phyloP scores from a whole-genome alignment of 192 early-diverging fungal genomes.

The Coemansia brasiliensis region DNA sequence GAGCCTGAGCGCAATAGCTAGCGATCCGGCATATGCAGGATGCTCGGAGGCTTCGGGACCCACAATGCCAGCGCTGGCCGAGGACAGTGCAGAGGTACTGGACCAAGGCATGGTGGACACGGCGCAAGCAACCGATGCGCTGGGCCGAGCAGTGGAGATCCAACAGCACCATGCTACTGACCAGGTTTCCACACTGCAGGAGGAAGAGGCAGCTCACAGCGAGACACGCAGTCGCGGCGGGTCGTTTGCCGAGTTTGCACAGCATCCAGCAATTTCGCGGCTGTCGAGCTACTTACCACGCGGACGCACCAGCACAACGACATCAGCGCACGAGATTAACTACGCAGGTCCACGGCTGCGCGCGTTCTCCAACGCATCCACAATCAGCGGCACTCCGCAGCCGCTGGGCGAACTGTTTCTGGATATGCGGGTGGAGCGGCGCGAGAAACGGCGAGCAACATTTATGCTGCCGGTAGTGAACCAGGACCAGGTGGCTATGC shows the following conservation, averaged over 20 bases:
- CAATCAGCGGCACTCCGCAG: constrained; percentile 37
- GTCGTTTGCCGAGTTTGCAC: constrained; percentile 14
- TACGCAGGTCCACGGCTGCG: constrained; percentile 41
- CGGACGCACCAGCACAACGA: constrained; percentile 31
- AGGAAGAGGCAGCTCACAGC: neutral
- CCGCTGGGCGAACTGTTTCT: constrained; percentile 55
- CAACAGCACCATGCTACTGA: constrained; percentile 18
- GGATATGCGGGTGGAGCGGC: constrained; percentile 46
- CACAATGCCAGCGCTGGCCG: constrained; percentile 13
- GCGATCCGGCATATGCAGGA: constrained; percentile 33
- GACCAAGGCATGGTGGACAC: constrained; percentile 20
- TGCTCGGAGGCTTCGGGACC: constrained; percentile 10
- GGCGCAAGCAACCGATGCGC: constrained; percentile 29
- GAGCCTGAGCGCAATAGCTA: constrained; percentile 15
- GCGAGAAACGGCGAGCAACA: constrained; percentile 45
- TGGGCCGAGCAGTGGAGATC: constrained; percentile 31
- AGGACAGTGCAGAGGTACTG: constrained; percentile 13
- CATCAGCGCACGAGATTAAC: constrained; percentile 41
- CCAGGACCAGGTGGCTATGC: constrained; percentile 52
- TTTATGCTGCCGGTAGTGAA: constrained; percentile 48
- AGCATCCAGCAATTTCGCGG: constrained; percentile 30
- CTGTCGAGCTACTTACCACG: constrained; percentile 47
- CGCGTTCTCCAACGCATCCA: constrained; percentile 46
- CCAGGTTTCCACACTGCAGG: neutral
- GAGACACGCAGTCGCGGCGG: constrained; percentile 2